Conservation (phyloP, 768 basidiomycete species). For the Cyathus striatus region DNA sequence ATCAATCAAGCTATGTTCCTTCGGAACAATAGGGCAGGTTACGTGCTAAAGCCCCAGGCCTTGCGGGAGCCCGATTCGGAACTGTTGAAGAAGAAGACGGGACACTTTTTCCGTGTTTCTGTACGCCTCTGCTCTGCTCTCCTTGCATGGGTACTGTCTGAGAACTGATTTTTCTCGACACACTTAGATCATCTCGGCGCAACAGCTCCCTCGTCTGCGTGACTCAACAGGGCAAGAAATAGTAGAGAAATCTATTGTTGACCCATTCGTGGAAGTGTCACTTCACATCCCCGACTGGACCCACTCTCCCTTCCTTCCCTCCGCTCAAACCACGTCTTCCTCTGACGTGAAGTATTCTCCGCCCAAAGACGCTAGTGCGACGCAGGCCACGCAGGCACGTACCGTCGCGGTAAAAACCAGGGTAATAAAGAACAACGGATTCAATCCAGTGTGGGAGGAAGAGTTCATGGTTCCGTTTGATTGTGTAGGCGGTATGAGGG, state of each 20-base stretch:
- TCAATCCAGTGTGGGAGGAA: constrained; percentile 89
- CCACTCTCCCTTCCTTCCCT: constrained; percentile 20
- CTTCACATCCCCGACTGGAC: constrained; percentile 74
- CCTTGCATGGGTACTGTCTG: background rate
- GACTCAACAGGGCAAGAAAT: constrained; percentile 59
- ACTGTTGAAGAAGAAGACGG: constrained; percentile 43
- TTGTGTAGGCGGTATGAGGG: constrained; percentile 64
- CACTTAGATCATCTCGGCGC: constrained; percentile 66
- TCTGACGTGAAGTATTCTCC: constrained; percentile 14
- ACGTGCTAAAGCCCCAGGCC: constrained; percentile 83
- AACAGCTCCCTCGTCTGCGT: constrained; percentile 77
- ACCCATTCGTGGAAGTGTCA: constrained; percentile 81
- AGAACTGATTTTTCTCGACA: background rate
- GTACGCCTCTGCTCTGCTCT: constrained; percentile 23
- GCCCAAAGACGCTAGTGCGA: constrained; percentile 14
- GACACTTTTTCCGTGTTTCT: constrained; percentile 60
- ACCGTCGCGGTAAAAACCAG: constrained; percentile 53
- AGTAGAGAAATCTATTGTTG: constrained; percentile 46
- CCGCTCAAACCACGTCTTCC: constrained; percentile 7
- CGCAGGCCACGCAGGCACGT: constrained; percentile 27
- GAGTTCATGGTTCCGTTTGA: constrained; percentile 66
- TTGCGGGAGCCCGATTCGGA: constrained; percentile 65
- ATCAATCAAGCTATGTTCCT: constrained; percentile 97
- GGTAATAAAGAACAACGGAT: constrained; percentile 80
- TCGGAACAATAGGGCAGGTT: constrained; percentile 82